Evolutionary conservation across 768 basidiomycete species (phyloP), one percentile per base, ranked within the genome.

Genomic region (Serendipita sp.): DNA sequence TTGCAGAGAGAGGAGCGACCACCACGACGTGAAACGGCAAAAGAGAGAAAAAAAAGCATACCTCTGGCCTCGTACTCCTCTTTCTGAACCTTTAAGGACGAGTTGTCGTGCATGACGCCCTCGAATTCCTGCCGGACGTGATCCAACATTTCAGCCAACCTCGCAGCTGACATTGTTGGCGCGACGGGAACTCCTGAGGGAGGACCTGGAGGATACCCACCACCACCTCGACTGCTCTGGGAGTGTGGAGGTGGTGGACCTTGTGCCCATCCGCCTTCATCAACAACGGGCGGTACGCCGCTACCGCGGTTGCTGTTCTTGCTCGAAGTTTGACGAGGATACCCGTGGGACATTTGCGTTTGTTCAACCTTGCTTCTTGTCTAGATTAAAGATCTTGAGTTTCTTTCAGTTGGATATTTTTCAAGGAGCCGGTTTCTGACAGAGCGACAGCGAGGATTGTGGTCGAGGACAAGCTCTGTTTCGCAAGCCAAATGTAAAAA

Each of bases 61-160:
- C 95, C 81, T 79, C 92, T 93, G 3, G 76, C 77, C 74, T 97
- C 94, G 70, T 84, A 88, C 63, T 97, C 95, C 67, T 96, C 93
- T 58, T 89, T 77, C 74, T 95, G 89, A 31, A 75, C 78, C 62
- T 90, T 81, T 67, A 87, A 76, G 9, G 79, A 69, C n/a, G 73
- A 76, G 58, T 88, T 74, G 69, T 96, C 92, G 51, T 77, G 74
- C 7, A 81, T 74, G 64, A 94, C 75, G 62, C 75, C 75, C 60
- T 96, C 92, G 69, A 90, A 93, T 75, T 97, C 94, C 61, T 82
- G 81, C 65, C 85, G 80, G 68, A 96, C 84, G 64, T 78, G 76
- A 50, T 94, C 92, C 65, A 97, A 81, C 24, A 85, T 79, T 63
- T 94, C 91, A 61, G 81, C 82, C 65, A 94, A 74, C 53, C 88